These are phyloP conservation scores for Inga leiocalycina DNA, from an alignment of 306 rosid genomes.

Conservation along the genomic window DNA sequence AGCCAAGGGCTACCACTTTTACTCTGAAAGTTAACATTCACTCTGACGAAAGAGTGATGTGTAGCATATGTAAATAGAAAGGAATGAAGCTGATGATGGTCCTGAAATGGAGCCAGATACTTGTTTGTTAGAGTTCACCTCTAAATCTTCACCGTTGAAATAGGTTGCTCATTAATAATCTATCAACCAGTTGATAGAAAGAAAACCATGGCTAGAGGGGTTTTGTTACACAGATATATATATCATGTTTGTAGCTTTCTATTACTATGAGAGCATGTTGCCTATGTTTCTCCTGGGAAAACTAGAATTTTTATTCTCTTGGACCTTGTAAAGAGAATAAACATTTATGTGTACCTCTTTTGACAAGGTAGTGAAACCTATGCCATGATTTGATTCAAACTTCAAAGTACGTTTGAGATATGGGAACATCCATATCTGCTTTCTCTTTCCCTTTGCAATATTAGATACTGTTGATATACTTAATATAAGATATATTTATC, in stretches of 20 bases:
- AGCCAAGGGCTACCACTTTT: conserved; percentile 60
- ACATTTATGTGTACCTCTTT: not conserved
- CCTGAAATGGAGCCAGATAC: not conserved
- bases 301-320: not conserved
- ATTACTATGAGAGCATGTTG: not conserved
- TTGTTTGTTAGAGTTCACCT: not conserved
- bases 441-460: too few species aligned
- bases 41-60: not conserved
- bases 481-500: too few species aligned
- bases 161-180: not conserved
- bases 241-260: not conserved
- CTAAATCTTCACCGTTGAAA: not conserved
- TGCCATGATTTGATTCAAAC: not conserved
- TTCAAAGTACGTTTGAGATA: not conserved
- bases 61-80: not conserved
- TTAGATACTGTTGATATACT: too few species aligned
- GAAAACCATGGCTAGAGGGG: not conserved
- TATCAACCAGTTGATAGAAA: not conserved
- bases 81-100: not conserved
- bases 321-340: not conserved
- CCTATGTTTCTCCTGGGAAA: not conserved
- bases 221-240: not conserved
- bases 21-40: conserved; percentile 43
- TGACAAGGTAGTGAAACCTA: not conserved
- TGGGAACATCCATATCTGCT: too few species aligned